Evolutionary conservation across 176 grass and related monocot species (phyloP), one percentile per base, ranked within the genome.

Genomic region (Oryza glumipatula): DNA sequence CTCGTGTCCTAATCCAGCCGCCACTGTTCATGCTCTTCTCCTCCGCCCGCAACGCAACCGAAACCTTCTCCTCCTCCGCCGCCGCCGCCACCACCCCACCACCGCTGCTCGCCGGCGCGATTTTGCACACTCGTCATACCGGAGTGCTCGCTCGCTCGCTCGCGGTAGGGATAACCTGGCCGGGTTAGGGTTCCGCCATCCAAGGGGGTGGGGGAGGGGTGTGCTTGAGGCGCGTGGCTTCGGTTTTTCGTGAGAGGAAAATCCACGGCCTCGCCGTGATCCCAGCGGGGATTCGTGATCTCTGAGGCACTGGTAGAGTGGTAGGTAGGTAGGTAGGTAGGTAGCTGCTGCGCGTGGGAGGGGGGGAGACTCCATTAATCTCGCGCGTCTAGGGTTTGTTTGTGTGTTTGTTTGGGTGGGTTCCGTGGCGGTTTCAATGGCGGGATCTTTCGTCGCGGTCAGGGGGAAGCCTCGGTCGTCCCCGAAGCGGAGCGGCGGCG

Each of bases 401-500:
- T 52, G 49, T 14, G 43, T 44, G 39, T 9, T 9, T 44, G 39
- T 9, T 9, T 52, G 49, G 49, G 43, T 44, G 39, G 43, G 43
- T 44, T 63, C 11, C 12, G 56, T 12, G 54, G 54, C 3, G 45
- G 23, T 52, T 52, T 73, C 74, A 35, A 94, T 94, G 92, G 85
- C 79, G 88, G 79, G 78, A 82, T 76, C 88, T 79, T 84, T 69
- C 6, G 70, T 73, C 77, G n/a, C 56, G 21, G 82, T 16, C 30
- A 73, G 41, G 88, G 71, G 22, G 72, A 52, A 61, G 41, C 7
- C 83, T 21, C 82, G 88, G 41, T 17, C 84, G 68, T 85, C 84
- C 9, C 79, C 85, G 47, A 95, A 83, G 82, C 89, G 89, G 64
- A 83, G 85, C 67, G 86, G 69, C 70, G 86, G 69, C 74, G 86